These are phyloP conservation scores for Stentor roeselii DNA, from an alignment of 73 alveolate species.

Conservation along the genomic window DNA sequence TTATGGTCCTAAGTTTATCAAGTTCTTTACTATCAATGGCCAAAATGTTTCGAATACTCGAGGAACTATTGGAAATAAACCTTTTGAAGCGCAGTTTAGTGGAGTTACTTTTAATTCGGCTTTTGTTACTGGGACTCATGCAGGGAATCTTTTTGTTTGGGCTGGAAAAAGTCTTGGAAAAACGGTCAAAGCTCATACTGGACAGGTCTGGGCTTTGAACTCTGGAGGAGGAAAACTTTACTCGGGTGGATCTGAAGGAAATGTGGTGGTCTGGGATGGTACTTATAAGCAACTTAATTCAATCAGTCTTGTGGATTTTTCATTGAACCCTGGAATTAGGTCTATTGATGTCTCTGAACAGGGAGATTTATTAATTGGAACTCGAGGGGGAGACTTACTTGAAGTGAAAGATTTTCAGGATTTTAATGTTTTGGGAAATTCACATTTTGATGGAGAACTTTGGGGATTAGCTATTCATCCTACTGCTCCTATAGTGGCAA, in stretches of 20 bases:
- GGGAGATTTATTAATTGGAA: slow-evolving; percentile 80
- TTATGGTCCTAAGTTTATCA: slow-evolving; percentile 91
- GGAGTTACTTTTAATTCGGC: slow-evolving; percentile 25
- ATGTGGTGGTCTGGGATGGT: slow-evolving; percentile 70
- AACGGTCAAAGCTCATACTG: slow-evolving; percentile 62
- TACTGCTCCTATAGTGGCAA: slow-evolving; percentile 64
- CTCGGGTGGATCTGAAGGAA: slow-evolving; percentile 96
- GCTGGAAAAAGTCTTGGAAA: slow-evolving; percentile 70
- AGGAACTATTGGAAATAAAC: slow-evolving; percentile 68
- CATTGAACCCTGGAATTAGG: slow-evolving; percentile 81
- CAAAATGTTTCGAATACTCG: slow-evolving; percentile 74
- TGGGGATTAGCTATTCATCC: slow-evolving; percentile 97
- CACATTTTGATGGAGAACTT: slow-evolving; percentile 97
- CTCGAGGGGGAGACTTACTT: slow-evolving; percentile 92
- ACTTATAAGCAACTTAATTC: slow-evolving; percentile 34
- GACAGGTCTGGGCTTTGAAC: slow-evolving; percentile 59
- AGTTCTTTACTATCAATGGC: slow-evolving; percentile 90
- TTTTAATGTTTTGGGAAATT: slow-evolving; percentile 65
- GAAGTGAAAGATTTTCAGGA: slow-evolving; percentile 60
- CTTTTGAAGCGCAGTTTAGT: slow-evolving; percentile 29
- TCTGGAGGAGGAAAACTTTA: slow-evolving; percentile 62
- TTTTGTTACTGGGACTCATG: slow-evolving; percentile 64
- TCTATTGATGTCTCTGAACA: slow-evolving; percentile 70
- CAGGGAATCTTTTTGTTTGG: slow-evolving; percentile 59
- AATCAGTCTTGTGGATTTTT: slow-evolving; percentile 59